Percentiles rank a stretch among this genome's conserved stretches.
Conservation (phyloP, 1,139 yeast genomes). For the Hansenula lynferdii region DNA sequence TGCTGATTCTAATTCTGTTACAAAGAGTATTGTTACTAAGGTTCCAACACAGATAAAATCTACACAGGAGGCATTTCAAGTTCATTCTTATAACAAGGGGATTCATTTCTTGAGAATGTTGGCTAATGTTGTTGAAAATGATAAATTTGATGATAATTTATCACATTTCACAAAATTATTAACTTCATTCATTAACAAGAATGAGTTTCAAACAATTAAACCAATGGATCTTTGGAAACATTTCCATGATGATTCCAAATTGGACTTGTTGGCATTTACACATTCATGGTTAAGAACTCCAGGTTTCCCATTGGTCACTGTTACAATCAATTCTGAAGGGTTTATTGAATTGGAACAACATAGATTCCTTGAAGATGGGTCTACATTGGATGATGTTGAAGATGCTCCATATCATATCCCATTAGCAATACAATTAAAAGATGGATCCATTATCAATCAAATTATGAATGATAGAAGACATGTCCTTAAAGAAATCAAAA, state of each 20-base stretch:
- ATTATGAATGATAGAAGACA: slow-evolving; percentile 45
- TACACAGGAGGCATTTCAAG: slow-evolving; percentile 46
- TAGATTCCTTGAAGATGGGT: slow-evolving; percentile 35
- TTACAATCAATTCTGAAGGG: slow-evolving; percentile 27
- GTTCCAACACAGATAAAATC: slow-evolving; percentile 29
- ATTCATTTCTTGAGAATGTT: slow-evolving; percentile 54
- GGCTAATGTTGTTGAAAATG: slow-evolving; percentile 38
- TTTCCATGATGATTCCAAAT: slow-evolving; percentile 27
- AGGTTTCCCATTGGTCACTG: slow-evolving; percentile 53
- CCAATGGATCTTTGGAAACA: slow-evolving; percentile 55
- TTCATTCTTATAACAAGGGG: slow-evolving; percentile 60
- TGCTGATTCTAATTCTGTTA: slow-evolving; percentile 33
- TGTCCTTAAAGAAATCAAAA: slow-evolving; percentile 27
- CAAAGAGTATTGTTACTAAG: slow-evolving; percentile 25
- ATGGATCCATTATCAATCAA: slow-evolving; percentile 33
- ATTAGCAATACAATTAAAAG: slow-evolving; percentile 37
- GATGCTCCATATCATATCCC: slow-evolving; percentile 41
- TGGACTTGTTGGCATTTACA: slow-evolving; percentile 28
- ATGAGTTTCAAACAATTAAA: slow-evolving; percentile 38
- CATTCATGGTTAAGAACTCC: slow-evolving; percentile 55
- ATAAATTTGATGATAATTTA: slow-evolving; percentile 27
- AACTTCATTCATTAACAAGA: slow-evolving; percentile 35
- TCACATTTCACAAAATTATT: slow-evolving; percentile 33
- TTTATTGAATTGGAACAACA: slow-evolving; percentile 46
- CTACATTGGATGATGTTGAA: slow-evolving; percentile 14